These are phyloP conservation scores for Elsinoe australis DNA, from an alignment of 2,329 filamentous ascomycete genomes.

Conservation along the genomic window DNA sequence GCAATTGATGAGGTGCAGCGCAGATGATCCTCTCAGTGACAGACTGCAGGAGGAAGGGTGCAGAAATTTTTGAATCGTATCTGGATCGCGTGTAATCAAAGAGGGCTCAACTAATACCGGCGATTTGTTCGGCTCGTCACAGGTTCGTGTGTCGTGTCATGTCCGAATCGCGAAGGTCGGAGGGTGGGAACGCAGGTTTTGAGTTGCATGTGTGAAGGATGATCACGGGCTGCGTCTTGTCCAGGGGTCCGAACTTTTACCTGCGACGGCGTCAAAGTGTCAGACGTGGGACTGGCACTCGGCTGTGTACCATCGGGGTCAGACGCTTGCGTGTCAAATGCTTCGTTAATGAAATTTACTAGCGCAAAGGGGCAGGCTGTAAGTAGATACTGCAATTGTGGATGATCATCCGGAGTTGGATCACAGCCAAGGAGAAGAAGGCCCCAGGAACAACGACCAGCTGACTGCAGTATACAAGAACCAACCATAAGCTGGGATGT, in stretches of 20 bases:
- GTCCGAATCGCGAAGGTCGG: no score
- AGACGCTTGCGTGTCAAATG: no score
- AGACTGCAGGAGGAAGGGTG: not conserved
- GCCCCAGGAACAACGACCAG: no score
- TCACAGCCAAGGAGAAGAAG: no score
- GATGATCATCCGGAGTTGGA: no score
- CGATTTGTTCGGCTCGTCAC: not conserved
- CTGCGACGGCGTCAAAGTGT: not conserved
- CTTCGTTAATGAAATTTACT: no score
- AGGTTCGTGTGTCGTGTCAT: not conserved
- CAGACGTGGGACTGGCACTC: no score
- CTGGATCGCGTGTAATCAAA: slow-evolving; percentile 4
- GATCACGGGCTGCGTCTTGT: not conserved
- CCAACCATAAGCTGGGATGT: not conserved
- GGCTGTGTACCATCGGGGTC: no score
- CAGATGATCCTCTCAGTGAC: not conserved
- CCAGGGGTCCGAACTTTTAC: slow-evolving; percentile 2
- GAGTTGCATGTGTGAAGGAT: not conserved
- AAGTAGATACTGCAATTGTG: not conserved
- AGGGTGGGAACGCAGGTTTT: not conserved
- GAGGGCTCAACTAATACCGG: not conserved
- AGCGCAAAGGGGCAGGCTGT: no score
- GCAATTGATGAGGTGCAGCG: not conserved
- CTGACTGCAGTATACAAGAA: no score
- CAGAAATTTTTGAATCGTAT: slow-evolving; percentile 5